phyloP scores from a whole-genome alignment of 371 early-diverging fungal species.

The Dinochytrium kinnereticum region DNA sequence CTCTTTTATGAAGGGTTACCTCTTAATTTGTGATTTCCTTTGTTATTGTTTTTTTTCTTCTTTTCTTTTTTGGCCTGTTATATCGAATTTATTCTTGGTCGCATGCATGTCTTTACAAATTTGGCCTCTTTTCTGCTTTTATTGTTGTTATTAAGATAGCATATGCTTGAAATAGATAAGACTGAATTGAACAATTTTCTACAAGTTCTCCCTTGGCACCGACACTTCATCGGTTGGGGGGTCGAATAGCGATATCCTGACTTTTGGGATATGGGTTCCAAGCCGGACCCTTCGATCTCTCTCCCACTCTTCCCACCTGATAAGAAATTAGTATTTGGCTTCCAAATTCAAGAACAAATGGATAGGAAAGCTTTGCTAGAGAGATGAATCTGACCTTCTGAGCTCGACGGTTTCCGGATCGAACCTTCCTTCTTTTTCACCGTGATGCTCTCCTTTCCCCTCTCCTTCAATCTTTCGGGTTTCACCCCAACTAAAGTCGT shows the following conservation, averaged over 20 bases:
- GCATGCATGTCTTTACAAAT: too few species aligned
- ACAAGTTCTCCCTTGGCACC: background rate
- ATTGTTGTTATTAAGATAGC: background rate
- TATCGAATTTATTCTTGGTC: background rate
- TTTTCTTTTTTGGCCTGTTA: too few species aligned
- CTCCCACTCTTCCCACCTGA: constrained; percentile 69
- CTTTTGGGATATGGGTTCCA: background rate
- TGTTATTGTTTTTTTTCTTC: too few species aligned
- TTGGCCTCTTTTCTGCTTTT: background rate
- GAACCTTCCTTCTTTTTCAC: constrained; percentile 6
- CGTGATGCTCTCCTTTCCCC: constrained; percentile 4
- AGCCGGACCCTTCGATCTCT: constrained; percentile 55
- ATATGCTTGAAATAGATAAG: background rate
- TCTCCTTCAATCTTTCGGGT: constrained; percentile 26
- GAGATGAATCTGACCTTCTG: constrained; percentile 3
- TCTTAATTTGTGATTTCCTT: too few species aligned
- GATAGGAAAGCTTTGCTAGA: background rate
- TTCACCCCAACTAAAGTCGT: constrained; percentile 96
- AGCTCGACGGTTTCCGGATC: constrained; percentile 12
- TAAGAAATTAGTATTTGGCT: background rate
- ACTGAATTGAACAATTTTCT: background rate
- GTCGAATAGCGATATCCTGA: background rate
- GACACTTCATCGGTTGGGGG: background rate
- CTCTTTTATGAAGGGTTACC: background rate
- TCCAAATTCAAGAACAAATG: background rate